These are phyloP conservation scores for Bathelium albidoporum DNA, from an alignment of 495 filamentous ascomycete genomes.

Conservation along the genomic window DNA sequence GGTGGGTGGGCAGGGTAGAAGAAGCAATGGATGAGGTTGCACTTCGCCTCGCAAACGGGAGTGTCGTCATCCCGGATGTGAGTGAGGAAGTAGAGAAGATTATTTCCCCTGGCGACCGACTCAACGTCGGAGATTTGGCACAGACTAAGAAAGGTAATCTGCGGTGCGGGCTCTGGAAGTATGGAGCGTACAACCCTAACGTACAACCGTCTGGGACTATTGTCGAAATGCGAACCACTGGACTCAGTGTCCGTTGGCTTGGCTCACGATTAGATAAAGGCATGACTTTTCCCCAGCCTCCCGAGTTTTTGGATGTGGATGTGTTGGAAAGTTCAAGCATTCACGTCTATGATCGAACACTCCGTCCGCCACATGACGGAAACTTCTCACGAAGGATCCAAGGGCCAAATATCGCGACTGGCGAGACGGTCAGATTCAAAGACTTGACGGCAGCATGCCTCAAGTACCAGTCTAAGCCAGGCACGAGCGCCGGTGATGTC, in stretches of 20 bases:
- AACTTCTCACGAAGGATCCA: neutral
- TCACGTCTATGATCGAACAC: slow-evolving; percentile 25
- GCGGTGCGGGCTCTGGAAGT: slow-evolving; percentile 39
- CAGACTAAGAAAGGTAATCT: slow-evolving; percentile 42
- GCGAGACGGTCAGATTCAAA: slow-evolving; percentile 43
- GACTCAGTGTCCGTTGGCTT: slow-evolving; percentile 43
- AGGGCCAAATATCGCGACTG: slow-evolving; percentile 23
- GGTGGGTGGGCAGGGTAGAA: slow-evolving; percentile 31
- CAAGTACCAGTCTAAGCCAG: slow-evolving; percentile 37
- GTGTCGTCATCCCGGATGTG: slow-evolving; percentile 30
- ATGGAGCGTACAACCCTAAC: slow-evolving; percentile 38
- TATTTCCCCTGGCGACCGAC: slow-evolving; percentile 12
- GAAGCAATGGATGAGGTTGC: slow-evolving; percentile 21
- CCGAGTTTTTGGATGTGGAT: slow-evolving; percentile 14
- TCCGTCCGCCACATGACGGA: slow-evolving; percentile 5
- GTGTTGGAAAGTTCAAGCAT: slow-evolving; percentile 21
- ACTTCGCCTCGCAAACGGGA: slow-evolving; percentile 27
- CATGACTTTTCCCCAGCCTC: slow-evolving; percentile 7
- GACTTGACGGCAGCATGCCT: slow-evolving; percentile 36
- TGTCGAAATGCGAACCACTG: slow-evolving; percentile 34
- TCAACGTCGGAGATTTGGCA: slow-evolving; percentile 38
- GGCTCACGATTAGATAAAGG: slow-evolving; percentile 8
- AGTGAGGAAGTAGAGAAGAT: slow-evolving; percentile 21
- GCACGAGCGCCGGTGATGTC: slow-evolving; percentile 21
- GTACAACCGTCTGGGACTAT: slow-evolving; percentile 38